Evolutionary conservation across 805 yeast species (phyloP), one percentile per base, ranked within the genome.

Genomic region (Zygotorulaspora danielsina): DNA sequence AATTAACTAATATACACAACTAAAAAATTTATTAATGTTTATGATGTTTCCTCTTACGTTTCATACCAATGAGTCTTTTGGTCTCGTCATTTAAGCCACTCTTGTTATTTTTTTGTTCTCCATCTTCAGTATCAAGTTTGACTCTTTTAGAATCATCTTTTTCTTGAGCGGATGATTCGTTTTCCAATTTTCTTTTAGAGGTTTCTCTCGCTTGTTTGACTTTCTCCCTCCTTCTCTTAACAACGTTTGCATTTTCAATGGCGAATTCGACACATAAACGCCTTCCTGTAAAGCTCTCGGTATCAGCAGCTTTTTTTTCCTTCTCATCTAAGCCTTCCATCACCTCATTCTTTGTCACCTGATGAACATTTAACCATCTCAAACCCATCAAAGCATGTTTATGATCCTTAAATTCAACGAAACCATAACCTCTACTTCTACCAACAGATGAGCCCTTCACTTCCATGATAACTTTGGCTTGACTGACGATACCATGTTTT

Each of bases 351-450:
- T 63, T 63, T 0, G 85, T 67, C 5, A 93, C 95, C 55, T 77
- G 81, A 59, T 90, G 96, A 6, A 95, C 96, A 62, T 93, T 93
- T 61, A 93, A 72, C 96, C 96, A 93, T 70, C 98, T 79, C 41
- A 93, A 75, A 2, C 95, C 97, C 97, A 88, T 89, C 50, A 93
- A 72, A 1, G 98, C 97, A 47, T 81, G 62, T 63, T 83, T 84
- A 63, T 93, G 98, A 63, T 89, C 95, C 64, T 88, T 79, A 63
- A 73, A 88, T 65, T 93, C 97, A 32, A 93, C 65, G 72, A 93
- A 90, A 48, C 98, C 98, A 56, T 90, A 93, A 45, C 98, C 98
- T 70, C 97, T 81, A 57, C 93, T 81, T 64, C 98, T 76, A 41
- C 98, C 98, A 19, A 72, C 65, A 18, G 81, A 82, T 6, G 90